Base-by-base conservation (phyloP, 495 filamentous ascomycete species). In the Haplographium delicatum region DNA sequence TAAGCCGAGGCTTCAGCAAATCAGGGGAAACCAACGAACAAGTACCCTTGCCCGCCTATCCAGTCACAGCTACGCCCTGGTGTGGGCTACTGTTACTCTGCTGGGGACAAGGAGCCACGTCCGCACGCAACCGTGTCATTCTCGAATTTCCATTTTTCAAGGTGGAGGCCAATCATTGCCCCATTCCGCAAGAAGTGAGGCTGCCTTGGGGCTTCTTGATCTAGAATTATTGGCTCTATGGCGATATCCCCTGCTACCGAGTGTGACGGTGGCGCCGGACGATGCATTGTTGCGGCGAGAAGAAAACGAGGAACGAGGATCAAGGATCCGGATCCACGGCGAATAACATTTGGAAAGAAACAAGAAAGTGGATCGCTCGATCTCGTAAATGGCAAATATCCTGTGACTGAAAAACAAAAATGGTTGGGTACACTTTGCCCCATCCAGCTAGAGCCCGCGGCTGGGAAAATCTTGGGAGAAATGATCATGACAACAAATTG, bases 241-340 rank as follows among this genome's bases (percentile, higher is more conserved):
- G 10, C 9, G 19, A 11, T 10, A 43, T 44, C 18, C 25, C 40
- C 41, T 19, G 35, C 38, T 15, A 33, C 41, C 41, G 39, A 19
- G 31, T 58, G 55, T 58, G 46, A 54, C 47, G 42, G 39, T 43
- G 50, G 46, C 44, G 44, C 43, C 41, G 18, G 33, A 23, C 19
- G 8, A 35, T 33, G 54, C 48, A 49, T 53, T 44, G 50, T 37
- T 23, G 49, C 44, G 43, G 22, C 23, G 15, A 20, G 40, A 30
- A 23, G 28, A 26, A 49, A 52, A 38, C 20, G 24, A 28, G 4
- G 5, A 20, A 51, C 27, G 30, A 44, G 45, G 33, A 39, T 8
- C 53, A 50, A 34, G 45, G 42, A 37, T 49, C 4, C 20, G 25
- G 30, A 16, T 23, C 24, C 15, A 31, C 25, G 31, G 33, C 45